A percentile compares a stretch with the other conserved stretches of the same genome.
phyloP scores from a whole-genome alignment of 2,329 filamentous ascomycete species.

The Fusarium sulawesiense region DNA sequence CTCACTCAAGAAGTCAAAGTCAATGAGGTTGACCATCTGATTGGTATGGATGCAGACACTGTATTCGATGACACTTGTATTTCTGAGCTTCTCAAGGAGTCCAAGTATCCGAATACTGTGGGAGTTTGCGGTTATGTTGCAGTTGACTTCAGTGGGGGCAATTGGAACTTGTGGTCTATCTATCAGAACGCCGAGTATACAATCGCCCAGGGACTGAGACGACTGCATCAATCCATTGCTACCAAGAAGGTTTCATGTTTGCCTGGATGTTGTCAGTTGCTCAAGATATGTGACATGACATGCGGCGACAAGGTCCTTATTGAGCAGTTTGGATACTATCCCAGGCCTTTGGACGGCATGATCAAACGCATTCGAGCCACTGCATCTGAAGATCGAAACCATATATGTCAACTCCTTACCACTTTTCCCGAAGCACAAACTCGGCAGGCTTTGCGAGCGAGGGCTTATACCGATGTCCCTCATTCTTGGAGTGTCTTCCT shows the following conservation, averaged over 20 bases:
- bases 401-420: conserved; percentile 43
- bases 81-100: conserved; percentile 50
- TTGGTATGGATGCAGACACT: conserved; percentile 57
- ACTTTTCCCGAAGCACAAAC: conserved; percentile 52
- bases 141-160: conserved; percentile 40
- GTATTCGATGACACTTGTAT: conserved; percentile 54
- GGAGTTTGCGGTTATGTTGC: conserved; percentile 57
- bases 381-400: conserved; percentile 43
- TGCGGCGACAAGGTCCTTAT: conserved; percentile 40
- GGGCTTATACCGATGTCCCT: conserved; percentile 55
- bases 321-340: conserved; percentile 42
- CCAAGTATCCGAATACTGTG: conserved; percentile 53
- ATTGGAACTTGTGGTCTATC: conserved; percentile 44
- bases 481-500: conserved; percentile 55
- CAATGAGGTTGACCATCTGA: conserved; percentile 50
- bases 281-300: conserved; percentile 41
- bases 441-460: conserved; percentile 54
- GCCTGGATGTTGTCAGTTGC: conserved; percentile 41
- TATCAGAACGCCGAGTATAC: conserved; percentile 45
- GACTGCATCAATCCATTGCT: conserved; percentile 42
- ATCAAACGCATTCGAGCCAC: conserved; percentile 43
- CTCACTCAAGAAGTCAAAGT: conserved; percentile 47
- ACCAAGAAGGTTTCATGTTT: conserved; percentile 44
- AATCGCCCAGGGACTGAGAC: conserved; percentile 43
- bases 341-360: conserved; percentile 37